Evolutionary conservation across 1,139 yeast genomes (phyloP), one percentile per base, ranked within the genome.

Genomic region (Candida frijolesensis): DNA sequence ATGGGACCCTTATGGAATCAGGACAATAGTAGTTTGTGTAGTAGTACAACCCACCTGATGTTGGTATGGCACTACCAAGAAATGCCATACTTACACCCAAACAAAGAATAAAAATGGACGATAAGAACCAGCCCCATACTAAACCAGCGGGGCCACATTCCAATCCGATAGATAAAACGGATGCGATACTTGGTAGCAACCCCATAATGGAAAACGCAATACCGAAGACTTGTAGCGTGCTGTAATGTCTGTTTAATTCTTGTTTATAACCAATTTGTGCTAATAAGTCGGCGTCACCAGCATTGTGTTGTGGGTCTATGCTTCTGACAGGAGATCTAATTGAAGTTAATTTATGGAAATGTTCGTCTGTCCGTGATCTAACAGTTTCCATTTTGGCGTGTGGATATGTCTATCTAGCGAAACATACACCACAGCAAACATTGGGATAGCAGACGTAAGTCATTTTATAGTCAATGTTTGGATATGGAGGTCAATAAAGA

Each of bases 111-210:
- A 85, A 84, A 47, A 76, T 54, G n/a, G 82, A 80, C 41, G 85
- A 79, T 47, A 78, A 71, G 51, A 85, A 74, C 89, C 90, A 87
- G 48, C 90, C 89, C 89, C 90, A 86, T 15, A 84, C 79, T 25
- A 83, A 73, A 4, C 86, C 65, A 29, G 70, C 64, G 8, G 75
- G 65, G 9, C 81, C 81, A 4, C 67, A 82, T 19, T 78, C 69
- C 48, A 77, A 69, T 4, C 71, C 71, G 15, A 54, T 54, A 14
- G 62, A 62, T 4, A 76, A 56, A 29, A 70, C 63, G 0, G 80
- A 73, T 0, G 78, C 68, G 51, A 79, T 72, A 27, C 78, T 71
- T 3, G 83, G 83, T 25, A 79, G 62, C 40, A 79, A 62, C 3
- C 82, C 83, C 83, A 79, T 79, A 51, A 79, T 79, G 16, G 79